phyloP scores from a whole-genome alignment of 768 basidiomycete species.

The Porphyrellus cyaneotinctus region DNA sequence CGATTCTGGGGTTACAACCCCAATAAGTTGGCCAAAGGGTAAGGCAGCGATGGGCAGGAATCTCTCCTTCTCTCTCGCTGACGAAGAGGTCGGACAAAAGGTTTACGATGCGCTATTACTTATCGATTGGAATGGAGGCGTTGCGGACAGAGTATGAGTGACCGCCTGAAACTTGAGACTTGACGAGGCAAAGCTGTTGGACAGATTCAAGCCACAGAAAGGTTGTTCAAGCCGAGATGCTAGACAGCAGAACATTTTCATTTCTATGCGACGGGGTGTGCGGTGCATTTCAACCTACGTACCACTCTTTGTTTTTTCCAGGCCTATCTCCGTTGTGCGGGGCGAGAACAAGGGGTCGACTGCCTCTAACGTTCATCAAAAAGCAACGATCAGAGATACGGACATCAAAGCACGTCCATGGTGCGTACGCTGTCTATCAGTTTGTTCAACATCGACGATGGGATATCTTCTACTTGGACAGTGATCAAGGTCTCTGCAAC shows the following conservation, averaged over 20 bases:
- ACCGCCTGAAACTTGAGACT: background rate
- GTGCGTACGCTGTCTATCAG: too few relatives aligned
- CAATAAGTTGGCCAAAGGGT: background rate
- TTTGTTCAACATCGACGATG: too few relatives aligned
- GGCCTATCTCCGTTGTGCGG: too few relatives aligned
- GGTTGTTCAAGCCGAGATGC: background rate
- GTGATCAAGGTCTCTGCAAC: too few relatives aligned
- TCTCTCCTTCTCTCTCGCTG: conserved; percentile 1
- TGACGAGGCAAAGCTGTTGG: background rate
- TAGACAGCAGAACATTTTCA: background rate
- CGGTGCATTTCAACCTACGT: too few relatives aligned
- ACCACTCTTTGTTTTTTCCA: background rate
- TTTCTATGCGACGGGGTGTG: background rate
- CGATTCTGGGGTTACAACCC: background rate
- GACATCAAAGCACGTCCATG: too few relatives aligned
- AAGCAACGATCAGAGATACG: too few relatives aligned
- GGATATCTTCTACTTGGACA: too few relatives aligned
- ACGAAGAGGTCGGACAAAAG: too few relatives aligned
- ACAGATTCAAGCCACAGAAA: background rate
- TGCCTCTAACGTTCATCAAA: too few relatives aligned
- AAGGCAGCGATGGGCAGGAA: background rate
- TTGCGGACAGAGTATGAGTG: conserved; percentile 3
- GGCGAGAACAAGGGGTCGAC: too few relatives aligned
- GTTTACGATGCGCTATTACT: background rate
- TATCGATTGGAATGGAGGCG: conserved; percentile 1